Percentiles rank a stretch among this genome's conserved stretches.
These are phyloP conservation scores for Hibiscus tridactylites DNA, from an alignment of 345 rosid genomes.

Conservation along the genomic window DNA sequence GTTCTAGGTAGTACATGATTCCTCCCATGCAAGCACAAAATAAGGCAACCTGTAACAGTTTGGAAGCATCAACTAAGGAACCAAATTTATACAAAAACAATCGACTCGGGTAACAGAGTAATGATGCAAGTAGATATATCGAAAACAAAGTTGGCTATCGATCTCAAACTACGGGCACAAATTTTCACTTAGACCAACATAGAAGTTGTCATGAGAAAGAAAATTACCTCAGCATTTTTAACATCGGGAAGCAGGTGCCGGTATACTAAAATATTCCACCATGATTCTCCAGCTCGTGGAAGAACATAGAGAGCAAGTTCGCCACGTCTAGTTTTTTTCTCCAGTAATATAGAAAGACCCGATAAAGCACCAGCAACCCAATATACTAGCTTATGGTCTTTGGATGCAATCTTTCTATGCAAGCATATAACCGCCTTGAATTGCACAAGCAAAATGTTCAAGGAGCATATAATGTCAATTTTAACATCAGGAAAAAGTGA, in stretches of 20 bases:
- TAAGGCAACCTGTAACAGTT: slow-evolving; percentile 63
- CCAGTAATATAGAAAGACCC: slow-evolving; percentile 86
- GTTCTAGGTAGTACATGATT: slow-evolving; percentile 87
- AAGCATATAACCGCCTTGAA: slow-evolving; percentile 72
- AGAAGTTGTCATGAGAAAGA: not conserved
- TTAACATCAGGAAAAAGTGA: not conserved
- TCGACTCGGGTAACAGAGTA: not conserved
- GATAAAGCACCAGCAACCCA: slow-evolving; percentile 88
- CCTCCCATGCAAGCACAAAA: slow-evolving; percentile 99
- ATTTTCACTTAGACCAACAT: not conserved
- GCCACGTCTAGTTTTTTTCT: slow-evolving; percentile 88
- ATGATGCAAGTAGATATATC: not conserved
- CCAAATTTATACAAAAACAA: not conserved
- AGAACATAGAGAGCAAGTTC: slow-evolving; percentile 97
- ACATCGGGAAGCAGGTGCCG: slow-evolving; percentile 79
- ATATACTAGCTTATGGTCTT: slow-evolving; percentile 92
- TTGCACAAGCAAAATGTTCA: slow-evolving; percentile 12
- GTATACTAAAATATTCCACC: slow-evolving; percentile 85
- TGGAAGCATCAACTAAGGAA: not conserved
- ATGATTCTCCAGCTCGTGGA: slow-evolving; percentile 95
- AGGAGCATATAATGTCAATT: slow-evolving; percentile 10
- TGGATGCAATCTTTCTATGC: slow-evolving; percentile 75
- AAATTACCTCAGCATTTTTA: slow-evolving; percentile 83
- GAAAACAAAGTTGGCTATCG: not conserved
- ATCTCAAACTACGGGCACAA: not conserved